Conservation (phyloP, 1,284 basidiomycete species). For the Malassezia cuniculi region DNA sequence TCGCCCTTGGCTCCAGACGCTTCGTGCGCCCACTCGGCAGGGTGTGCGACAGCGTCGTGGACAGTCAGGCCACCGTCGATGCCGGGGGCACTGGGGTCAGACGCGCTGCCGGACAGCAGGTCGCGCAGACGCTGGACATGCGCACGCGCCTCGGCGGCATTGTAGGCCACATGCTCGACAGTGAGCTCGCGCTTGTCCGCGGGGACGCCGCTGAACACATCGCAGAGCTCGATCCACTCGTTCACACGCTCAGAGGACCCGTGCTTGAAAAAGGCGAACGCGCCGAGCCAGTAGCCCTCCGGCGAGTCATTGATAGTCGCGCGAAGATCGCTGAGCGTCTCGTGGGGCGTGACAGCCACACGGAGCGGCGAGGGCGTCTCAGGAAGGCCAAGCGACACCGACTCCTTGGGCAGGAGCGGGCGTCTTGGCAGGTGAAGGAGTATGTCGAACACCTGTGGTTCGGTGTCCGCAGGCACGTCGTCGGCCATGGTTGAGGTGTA, state of each 20-base stretch:
- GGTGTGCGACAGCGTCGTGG: slow-evolving; percentile 49
- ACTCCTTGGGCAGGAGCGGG: slow-evolving; percentile 33
- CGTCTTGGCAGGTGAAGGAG: slow-evolving; percentile 35
- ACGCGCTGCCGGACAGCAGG: slow-evolving; percentile 47
- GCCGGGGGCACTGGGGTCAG: slow-evolving; percentile 46
- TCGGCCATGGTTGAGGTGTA: background rate
- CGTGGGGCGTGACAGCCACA: slow-evolving; percentile 37
- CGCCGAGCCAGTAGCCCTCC: slow-evolving; percentile 44
- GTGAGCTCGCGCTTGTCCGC: slow-evolving; percentile 28
- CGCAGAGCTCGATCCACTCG: slow-evolving; percentile 39
- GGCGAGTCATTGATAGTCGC: slow-evolving; percentile 40
- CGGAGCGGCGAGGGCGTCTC: slow-evolving; percentile 37
- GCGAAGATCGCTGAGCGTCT: slow-evolving; percentile 43
- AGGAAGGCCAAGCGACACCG: slow-evolving; percentile 28
- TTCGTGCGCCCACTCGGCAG: slow-evolving; percentile 34
- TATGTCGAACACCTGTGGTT: slow-evolving; percentile 37
- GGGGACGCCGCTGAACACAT: slow-evolving; percentile 33
- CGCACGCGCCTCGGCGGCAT: slow-evolving; percentile 49
- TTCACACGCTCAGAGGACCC: slow-evolving; percentile 20
- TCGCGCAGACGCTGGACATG: slow-evolving; percentile 49
- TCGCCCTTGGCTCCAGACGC: slow-evolving; percentile 3
- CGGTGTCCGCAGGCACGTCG: background rate
- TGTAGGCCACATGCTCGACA: slow-evolving; percentile 48
- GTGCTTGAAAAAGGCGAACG: slow-evolving; percentile 37
- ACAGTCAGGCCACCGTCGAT: slow-evolving; percentile 48